Base-by-base conservation (phyloP, 306 rosid genomes). In the Chamaecrista fasciculata region DNA sequence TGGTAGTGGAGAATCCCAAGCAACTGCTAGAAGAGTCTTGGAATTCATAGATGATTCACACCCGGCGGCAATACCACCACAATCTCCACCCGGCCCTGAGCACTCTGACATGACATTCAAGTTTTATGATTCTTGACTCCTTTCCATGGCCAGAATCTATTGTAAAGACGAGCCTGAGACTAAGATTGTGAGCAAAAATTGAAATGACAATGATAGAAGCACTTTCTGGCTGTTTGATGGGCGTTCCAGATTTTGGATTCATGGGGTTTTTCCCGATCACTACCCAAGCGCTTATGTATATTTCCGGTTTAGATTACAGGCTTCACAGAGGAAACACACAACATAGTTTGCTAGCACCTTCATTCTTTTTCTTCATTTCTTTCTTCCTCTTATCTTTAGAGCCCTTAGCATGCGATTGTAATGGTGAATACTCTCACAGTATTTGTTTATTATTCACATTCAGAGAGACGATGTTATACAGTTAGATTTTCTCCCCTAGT, bases 211-310 rank as follows among this genome's bases (percentile, higher is more conserved):
- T 71, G 75, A 67, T 63, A 55, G 82, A 76, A 79, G 68, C 86
- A 55, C 66, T 62, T 31, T 74, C 76, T 50, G 73, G 76, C 74
- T 66, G 44, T 73, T 59, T 65, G 83, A 43, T 29, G 68, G 67
- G 74, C 73, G 44, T 77, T 73, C 72, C 26, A 15, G 49, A 57
- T 53, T 71, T 78, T 40, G 69, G 68, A 74, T 76, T 67, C 72
- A 18, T 63, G 82, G 82, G 81, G 71, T 36, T 85, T 78, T 84
- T 85, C 85, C 87, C 84, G 86, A 89, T 87, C 98, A 69, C 83
- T 87, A 83, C 80, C 95, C 95, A 81, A 89, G 95, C 87, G 82
- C 80, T 59, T 73, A 12, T 84, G 96, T 87, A 86, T 71, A 87
- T 87, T 87, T 71, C 85, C 64, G 86, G 84, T 76, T 76, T 82